Evolutionary conservation across 768 basidiomycete genomes (phyloP), one percentile per base, ranked within the genome.

Genomic region (Boletus reticuloceps): DNA sequence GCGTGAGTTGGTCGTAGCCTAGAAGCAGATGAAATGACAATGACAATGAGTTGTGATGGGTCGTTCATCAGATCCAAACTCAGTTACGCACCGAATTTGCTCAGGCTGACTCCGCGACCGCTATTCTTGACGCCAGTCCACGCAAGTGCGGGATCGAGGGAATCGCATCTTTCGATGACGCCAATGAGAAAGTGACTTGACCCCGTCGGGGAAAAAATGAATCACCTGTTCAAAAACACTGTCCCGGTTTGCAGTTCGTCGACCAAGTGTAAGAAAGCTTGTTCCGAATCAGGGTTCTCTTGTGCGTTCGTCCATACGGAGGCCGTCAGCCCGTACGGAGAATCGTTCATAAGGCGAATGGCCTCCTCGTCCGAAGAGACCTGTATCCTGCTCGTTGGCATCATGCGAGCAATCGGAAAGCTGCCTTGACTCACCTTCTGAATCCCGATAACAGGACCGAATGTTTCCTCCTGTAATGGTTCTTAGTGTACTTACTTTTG

Each of bases 91-190:
- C 94, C 95, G 59, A 91, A 94, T 66, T 88, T 86, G 68, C 91
- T 93, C 62, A 98, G 74, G 64, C 91, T 94, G 56, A 98, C 77
- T 1, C 96, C 97, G 29, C 94, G 77, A 25, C 97, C 97, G 51
- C 89, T 94, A 64, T 97, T 76, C 77, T 98, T 98, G 45, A 92
- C 88, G 3, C 96, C 97, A 4, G 88, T 91, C 97, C 97, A 99
- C 0, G 91, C 82, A 2, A 98, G 75, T 6, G 94, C 93, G 2
- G 97, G 96, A 65, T 99, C 97, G 22, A 97, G 79, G 65, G 78
- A 87, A 71, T 99, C 96, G 62, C 90, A 91, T 41, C 89, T 89
- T 58, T 44, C 25, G 19, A n/a, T 47, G 14, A 3, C 8, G 11
- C n/a, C 17, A 1, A 41, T 56, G 14, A 54, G 55, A 48, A 29